phyloP scores from a whole-genome alignment of 345 rosid species.

The Pistacia integerrima region DNA sequence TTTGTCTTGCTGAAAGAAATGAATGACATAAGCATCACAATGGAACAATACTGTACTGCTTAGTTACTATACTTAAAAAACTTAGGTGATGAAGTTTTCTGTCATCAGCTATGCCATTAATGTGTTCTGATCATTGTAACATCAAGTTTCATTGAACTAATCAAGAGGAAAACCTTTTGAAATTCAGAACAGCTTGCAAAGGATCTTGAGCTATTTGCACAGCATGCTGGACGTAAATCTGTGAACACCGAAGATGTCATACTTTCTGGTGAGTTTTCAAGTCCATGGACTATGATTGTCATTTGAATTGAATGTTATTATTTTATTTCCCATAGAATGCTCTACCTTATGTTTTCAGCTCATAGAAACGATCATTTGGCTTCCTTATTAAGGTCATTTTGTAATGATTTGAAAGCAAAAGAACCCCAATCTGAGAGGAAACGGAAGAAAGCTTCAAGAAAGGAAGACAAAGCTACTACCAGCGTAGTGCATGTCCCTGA shows the following conservation, averaged over 20 bases:
- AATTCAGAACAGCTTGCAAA: conserved; percentile 72
- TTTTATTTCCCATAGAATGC: background rate
- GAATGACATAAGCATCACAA: background rate
- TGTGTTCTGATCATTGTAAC: background rate
- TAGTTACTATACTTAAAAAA: background rate
- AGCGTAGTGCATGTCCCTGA: conserved; percentile 33
- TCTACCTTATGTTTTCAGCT: conserved; percentile 52
- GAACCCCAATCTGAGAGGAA: conserved; percentile 77
- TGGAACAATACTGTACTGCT: background rate
- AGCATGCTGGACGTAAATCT: conserved; percentile 86
- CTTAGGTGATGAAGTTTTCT: background rate
- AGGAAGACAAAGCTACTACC: conserved; percentile 46
- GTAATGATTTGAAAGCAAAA: conserved; percentile 65
- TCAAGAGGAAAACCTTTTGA: conserved; percentile 12
- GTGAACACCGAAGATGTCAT: conserved; percentile 86
- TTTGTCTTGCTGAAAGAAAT: background rate
- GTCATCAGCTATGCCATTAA: background rate
- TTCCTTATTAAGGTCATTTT: conserved; percentile 56
- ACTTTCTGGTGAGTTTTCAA: conserved; percentile 59
- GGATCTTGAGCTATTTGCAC: conserved; percentile 84
- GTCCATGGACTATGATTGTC: background rate
- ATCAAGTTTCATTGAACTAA: conserved; percentile 13
- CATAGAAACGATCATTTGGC: conserved; percentile 78
- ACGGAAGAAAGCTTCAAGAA: conserved; percentile 58
- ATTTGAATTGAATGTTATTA: background rate